Conservation (phyloP, 2,329 filamentous ascomycete genomes). For the Apiospora koreana region DNA sequence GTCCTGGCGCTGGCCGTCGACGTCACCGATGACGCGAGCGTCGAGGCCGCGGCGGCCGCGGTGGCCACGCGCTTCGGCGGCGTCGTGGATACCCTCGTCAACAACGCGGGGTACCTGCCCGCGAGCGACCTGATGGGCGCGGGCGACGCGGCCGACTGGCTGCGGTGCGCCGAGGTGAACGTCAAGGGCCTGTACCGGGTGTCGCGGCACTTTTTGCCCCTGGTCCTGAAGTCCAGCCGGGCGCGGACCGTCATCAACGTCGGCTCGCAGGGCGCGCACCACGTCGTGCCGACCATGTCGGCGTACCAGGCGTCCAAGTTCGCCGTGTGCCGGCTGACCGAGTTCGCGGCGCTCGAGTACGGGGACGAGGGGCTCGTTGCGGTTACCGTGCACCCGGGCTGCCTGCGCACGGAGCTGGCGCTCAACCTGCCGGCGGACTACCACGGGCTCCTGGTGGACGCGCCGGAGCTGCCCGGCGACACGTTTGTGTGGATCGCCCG, state of each 20-base stretch:
- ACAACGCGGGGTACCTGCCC: slow-evolving; percentile 42
- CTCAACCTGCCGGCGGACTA: slow-evolving; percentile 32
- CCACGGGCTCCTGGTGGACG: slow-evolving; percentile 26
- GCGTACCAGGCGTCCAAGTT: slow-evolving; percentile 48
- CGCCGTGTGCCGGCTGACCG: slow-evolving; percentile 44
- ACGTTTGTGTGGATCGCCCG: slow-evolving; percentile 31
- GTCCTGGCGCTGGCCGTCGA: slow-evolving; percentile 35
- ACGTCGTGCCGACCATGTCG: slow-evolving; percentile 30
- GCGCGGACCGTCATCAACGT: slow-evolving; percentile 44
- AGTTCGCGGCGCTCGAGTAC: slow-evolving; percentile 43
- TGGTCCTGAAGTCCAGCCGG: slow-evolving; percentile 30
- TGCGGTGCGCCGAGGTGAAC: slow-evolving; percentile 48
- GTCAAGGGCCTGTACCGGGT: slow-evolving; percentile 48
- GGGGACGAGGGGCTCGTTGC: slow-evolving; percentile 40
- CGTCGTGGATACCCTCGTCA: slow-evolving; percentile 39
- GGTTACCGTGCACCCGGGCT: slow-evolving; percentile 46
- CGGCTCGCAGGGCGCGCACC: slow-evolving; percentile 39
- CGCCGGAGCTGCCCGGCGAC: slow-evolving; percentile 29
- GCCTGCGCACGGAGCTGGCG: slow-evolving; percentile 44
- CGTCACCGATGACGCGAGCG: slow-evolving; percentile 32
- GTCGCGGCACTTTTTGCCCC: slow-evolving; percentile 45
- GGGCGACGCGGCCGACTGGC: slow-evolving; percentile 35
- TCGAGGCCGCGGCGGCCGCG: slow-evolving; percentile 27
- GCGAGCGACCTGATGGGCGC: slow-evolving; percentile 13
- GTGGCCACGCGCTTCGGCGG: slow-evolving; percentile 26